Base-by-base conservation (phyloP, 805 yeast genomes). In the Candida alai region DNA sequence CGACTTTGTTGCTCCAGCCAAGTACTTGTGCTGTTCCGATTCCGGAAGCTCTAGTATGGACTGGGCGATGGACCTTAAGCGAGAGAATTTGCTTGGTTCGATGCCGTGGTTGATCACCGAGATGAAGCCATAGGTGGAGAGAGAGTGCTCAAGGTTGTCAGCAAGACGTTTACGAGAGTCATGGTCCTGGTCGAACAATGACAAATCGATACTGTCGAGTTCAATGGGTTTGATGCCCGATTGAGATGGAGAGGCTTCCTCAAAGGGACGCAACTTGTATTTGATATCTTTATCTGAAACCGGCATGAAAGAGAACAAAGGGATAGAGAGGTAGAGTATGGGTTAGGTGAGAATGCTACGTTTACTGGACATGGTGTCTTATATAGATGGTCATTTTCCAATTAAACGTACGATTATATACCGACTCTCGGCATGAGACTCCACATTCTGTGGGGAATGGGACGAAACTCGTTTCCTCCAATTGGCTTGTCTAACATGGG, bases 121-220 rank as follows among this genome's bases (percentile, higher is more conserved):
- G 50, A 70, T 65, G 42, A 70, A 70, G 1, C 76, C 76, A 35
- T 61, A 58, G 1, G 66, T 59, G 2, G 65, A 52, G 17, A 70
- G 43, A 1, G 74, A 62, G 18, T 48, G 44, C 37, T 69, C 73
- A 9, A 70, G 48, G 30, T 56, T 53, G 1, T 33, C 38, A 1
- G 74, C 75, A 24, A 69, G 49, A 9, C 28, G 36, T 34, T 47
- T 39, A 22, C 74, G 44, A 12, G 49, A 36, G 25, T 58, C 66
- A 1, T 54, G 52, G 1, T 73, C 73, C 16, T 62, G 65, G 14
- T 48, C 37, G 39, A 44, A 68, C 19, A 51, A 42, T 1, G 61
- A 40, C 13, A 69, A 48, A 35, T 70, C 73, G 34, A 69, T 51
- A 2, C 62, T 53, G 24, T 51, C 58, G 26, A 60, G 47, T 25